Base-by-base conservation (phyloP, 192 early-diverging fungal species). In the Gigaspora rosea region DNA sequence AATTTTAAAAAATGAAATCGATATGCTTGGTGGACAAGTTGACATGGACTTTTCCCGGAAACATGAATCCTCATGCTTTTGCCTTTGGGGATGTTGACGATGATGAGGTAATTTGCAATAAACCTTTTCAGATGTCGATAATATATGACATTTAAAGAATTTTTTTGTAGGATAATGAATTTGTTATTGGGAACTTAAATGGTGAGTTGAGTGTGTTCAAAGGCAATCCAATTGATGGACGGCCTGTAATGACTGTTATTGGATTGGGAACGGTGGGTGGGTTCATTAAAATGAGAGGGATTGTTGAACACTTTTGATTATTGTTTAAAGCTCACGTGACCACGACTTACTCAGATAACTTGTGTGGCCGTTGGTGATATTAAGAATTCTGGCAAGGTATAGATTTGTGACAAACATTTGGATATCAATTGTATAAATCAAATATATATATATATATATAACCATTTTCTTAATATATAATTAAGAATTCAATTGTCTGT, bases 41-140 rank as follows among this genome's bases (percentile, higher is more conserved):
- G 22, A 77, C 77, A 73, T 89, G 86, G 86, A 80, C 80, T 57
- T 87, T 87, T 72, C 79, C 80, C 32, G 88, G 88, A 1, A 89
- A 89, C 80, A 86, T 89, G 81, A 87, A 85, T 52, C 88, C 88
- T 9, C 82, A 84, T 71, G 86, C 88, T n/a, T 84, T 87, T 33
- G 86, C 81, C 36, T 83, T 89, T 64, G 88, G 88, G 18, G 88
- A 89, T 78, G 84, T 84, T 12, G 86, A 89, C 75, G 86, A 87
- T 71, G 83, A 85, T 61, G 82, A 84, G n/a, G 87, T 88, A 86
- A 72, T 71, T 27, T 13, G 36, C 13, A 27, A 12, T 16, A 35
- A 47, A 3, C 16, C 7, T 76, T 65, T 2, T 10, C 2, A 8
- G 33, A 11, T n/a, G 41, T 27, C 48, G n/a, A 35, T 20, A 13